Evolutionary conservation across 139 green algal species (phyloP), one percentile per base, ranked within the genome.

Genomic region (Gonium pectorale): DNA sequence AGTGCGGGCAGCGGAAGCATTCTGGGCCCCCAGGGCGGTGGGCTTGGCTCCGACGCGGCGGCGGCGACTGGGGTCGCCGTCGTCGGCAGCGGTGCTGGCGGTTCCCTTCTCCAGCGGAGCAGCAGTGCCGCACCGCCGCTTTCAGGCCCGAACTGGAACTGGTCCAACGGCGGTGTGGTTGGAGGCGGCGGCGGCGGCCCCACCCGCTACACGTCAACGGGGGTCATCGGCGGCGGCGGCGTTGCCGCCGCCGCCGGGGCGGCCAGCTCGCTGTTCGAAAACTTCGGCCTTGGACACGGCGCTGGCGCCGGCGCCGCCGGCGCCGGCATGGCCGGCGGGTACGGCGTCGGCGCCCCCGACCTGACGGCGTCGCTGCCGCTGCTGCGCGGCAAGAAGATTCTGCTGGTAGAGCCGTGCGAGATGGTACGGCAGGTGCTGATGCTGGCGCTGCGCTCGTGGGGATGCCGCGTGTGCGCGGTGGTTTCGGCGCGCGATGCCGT

Each of bases 351-450:
- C 52, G 60, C 15, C 33, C 13, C 29, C 75, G 75, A 82, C 29
- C 75, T 59, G 3, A 41, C 44, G 9, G 33, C 63, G 19, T 43
- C 72, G 24, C 75, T 80, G 41, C 88, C 83, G 67, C 79, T 92
- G 64, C 71, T 95, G 73, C 31, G 63, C 5, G 92, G 92, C 35
- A 92, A 92, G 82, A 63, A 84, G 22, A 88, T 95, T 31, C 77
- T 97, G 63, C 79, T 97, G 41, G 92, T 96, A 51, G 94, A 97
- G 79, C 80, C 89, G 0, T 95, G 89, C 60, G 52, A 81, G 38
- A 89, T 95, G 87, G 93, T 96, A 46, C 85, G 93, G 2, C 60
- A 88, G 31, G 89, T 92, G 51, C 59, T 96, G 56, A 59, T 75
- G 21, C 81, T 95, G 44, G 92, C 93, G 5, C 75, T 97, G 69